Conservation (phyloP, 305 asterid genomes). For the Caryopteris hybrid region DNA sequence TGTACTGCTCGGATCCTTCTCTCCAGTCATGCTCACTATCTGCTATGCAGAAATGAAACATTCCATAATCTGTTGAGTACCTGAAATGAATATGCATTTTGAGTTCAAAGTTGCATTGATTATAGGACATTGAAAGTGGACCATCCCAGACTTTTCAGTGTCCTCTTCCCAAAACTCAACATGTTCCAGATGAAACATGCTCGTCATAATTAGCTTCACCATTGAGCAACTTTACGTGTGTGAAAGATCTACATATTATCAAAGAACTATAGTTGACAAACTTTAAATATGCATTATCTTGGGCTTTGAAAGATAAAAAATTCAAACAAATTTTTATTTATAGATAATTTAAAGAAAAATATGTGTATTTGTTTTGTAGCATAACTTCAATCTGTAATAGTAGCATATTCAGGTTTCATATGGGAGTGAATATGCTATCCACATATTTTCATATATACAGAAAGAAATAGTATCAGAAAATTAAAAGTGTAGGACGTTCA, state of each 20-base stretch:
- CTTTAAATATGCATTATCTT: neutral
- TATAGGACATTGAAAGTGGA: neutral
- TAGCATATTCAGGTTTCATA: neutral
- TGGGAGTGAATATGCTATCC: neutral
- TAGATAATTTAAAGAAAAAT: too few relatives aligned
- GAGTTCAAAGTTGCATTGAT: neutral
- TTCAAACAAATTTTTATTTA: neutral
- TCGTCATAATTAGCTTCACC: neutral
- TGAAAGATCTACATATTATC: too few relatives aligned
- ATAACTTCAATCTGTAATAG: too few relatives aligned
- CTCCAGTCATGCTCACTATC: conserved; percentile 89
- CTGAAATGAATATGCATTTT: conserved; percentile 26
- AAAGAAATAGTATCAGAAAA: neutral
- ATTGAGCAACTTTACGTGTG: too few relatives aligned
- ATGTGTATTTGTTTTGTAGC: neutral
- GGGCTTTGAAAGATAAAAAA: neutral
- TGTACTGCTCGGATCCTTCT: conserved; percentile 79
- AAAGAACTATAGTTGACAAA: neutral
- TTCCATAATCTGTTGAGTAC: conserved; percentile 80
- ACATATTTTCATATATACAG: neutral
- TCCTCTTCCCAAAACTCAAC: neutral
- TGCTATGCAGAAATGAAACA: conserved; percentile 87
- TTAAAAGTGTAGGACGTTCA: neutral
- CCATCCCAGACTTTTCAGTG: neutral
- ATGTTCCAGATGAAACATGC: neutral